Percentiles rank a stretch among this genome's conserved stretches.
Evolutionary conservation across 2,329 filamentous ascomycete genomes (phyloP).

Genomic region (Colletotrichum lini): DNA sequence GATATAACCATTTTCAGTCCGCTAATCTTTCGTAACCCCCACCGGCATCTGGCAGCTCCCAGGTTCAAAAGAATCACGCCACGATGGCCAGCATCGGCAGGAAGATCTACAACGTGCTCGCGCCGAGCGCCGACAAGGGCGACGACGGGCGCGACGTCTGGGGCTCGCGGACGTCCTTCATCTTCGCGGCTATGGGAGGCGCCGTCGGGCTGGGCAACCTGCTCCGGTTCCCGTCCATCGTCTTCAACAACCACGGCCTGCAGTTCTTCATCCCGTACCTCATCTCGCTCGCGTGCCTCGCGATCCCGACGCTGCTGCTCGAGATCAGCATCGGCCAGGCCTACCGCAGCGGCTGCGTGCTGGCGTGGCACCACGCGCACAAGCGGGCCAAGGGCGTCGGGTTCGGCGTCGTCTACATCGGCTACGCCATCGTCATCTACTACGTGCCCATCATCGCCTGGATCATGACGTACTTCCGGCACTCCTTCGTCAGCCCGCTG

Average conservation of each 20-base stretch:
- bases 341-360: slow-evolving; percentile 65
- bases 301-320: slow-evolving; percentile 67
- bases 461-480: slow-evolving; percentile 70
- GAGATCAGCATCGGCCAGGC: slow-evolving; percentile 78
- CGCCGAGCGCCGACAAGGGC: slow-evolving; percentile 45
- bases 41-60: too few relatives aligned
- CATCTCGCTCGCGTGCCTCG: slow-evolving; percentile 64
- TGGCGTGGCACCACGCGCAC: slow-evolving; percentile 65
- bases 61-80: too few relatives aligned
- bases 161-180: slow-evolving; percentile 62
- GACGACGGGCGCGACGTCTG: slow-evolving; percentile 58
- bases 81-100: slow-evolving; percentile 15
- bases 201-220: slow-evolving; percentile 69
- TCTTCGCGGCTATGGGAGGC: slow-evolving; percentile 66
- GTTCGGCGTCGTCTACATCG: slow-evolving; percentile 63
- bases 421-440: slow-evolving; percentile 66
- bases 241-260: slow-evolving; percentile 70
- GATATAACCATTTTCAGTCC: too few relatives aligned
- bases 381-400: slow-evolving; percentile 65
- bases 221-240: slow-evolving; percentile 68
- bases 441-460: slow-evolving; percentile 68
- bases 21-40: not conserved
- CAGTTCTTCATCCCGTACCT: slow-evolving; percentile 71
- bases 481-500: slow-evolving; percentile 65
- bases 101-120: slow-evolving; percentile 43